Percentiles rank a stretch among this genome's conserved stretches.
These are phyloP conservation scores for Mrakia frigida DNA, from an alignment of 768 basidiomycete genomes.

Conservation along the genomic window DNA sequence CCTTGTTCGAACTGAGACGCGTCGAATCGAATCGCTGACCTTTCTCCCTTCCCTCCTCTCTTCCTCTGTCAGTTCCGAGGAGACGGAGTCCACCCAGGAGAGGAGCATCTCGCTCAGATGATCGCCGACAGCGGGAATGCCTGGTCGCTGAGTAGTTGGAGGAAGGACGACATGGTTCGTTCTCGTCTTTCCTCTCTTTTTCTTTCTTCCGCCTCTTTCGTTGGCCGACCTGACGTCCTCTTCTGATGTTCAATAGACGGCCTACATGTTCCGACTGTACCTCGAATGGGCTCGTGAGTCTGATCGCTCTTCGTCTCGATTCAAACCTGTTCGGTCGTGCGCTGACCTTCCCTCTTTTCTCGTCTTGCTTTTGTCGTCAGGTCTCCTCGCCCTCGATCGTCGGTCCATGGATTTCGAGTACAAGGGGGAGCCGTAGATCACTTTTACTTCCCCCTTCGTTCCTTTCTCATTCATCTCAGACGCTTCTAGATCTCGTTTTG, in stretches of 20 bases:
- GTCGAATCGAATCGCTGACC: not conserved
- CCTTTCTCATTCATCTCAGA: not conserved
- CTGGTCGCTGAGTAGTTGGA: constrained; percentile 25
- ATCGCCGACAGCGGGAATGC: constrained; percentile 26
- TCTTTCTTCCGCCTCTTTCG: not conserved
- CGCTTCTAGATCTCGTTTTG: not conserved
- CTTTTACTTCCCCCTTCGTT: not conserved
- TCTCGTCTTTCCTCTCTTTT: not conserved
- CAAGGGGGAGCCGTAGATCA: not conserved
- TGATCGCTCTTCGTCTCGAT: no score
- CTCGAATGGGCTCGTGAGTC: constrained; percentile 23
- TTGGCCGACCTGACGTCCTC: not conserved
- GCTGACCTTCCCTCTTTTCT: not conserved
- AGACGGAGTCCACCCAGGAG: constrained; percentile 16
- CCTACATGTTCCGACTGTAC: constrained; percentile 26
- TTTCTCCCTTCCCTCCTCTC: not conserved
- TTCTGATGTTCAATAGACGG: constrained; percentile 1
- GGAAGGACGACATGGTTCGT: constrained; percentile 31
- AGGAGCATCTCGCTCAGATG: constrained; percentile 23
- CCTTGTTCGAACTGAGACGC: not conserved
- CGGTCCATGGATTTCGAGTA: constrained; percentile 24
- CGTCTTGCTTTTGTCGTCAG: not conserved
- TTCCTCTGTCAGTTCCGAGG: constrained; percentile 22
- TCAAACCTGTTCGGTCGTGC: not conserved
- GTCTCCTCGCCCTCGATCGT: constrained; percentile 25